Base-by-base conservation (phyloP, 805 yeast genomes). In the Nakazawaea anatomiae region DNA sequence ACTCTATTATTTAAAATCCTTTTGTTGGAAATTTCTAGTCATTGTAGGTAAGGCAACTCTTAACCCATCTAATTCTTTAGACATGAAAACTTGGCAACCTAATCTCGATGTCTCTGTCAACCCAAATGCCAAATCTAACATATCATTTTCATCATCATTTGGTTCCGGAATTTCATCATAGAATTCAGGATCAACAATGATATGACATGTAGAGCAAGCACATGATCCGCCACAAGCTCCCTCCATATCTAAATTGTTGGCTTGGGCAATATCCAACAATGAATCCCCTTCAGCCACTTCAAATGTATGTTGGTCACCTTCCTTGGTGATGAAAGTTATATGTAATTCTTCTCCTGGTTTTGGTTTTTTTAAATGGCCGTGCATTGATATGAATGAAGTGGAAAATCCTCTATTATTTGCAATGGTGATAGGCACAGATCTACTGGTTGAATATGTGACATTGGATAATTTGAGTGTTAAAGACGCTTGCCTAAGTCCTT, bases 221-320 rank as follows among this genome's bases (percentile, higher is more conserved):
- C 99, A 94, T 4, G 97, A 89, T 4, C 98, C 99, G 27, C 99
- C 99, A 69, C 99, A 94, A 0, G 99, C 99, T 43, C 84, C 96
- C 66, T 94, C 99, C 94, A 94, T 91, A 58, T 94, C 99, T 52
- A 94, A 68, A 60, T 91, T 86, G 63, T 91, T 70, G 3, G 94
- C 95, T 70, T 94, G 98, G 5, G 98, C 99, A 51, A 94, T 89
- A 65, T 94, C 99, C 64, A 94, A 71, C 30, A 94, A 63, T 38
- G 90, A 82, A 63, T 94, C 99, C 11, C 98, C 98, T 58, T 86
- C 96, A 2, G 92, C 85, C 1, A 86, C 98, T 62, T 90, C 97
- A 59, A 79, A 80, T 1, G 87, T 80, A 57, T 81, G 73, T 64
- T 90, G 97, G 42, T 77, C 74, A 4, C 98, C 98, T 55, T 92